Base-by-base conservation (phyloP, 108 stramenopile species). In the Phaeodactylum tricornutum region DNA sequence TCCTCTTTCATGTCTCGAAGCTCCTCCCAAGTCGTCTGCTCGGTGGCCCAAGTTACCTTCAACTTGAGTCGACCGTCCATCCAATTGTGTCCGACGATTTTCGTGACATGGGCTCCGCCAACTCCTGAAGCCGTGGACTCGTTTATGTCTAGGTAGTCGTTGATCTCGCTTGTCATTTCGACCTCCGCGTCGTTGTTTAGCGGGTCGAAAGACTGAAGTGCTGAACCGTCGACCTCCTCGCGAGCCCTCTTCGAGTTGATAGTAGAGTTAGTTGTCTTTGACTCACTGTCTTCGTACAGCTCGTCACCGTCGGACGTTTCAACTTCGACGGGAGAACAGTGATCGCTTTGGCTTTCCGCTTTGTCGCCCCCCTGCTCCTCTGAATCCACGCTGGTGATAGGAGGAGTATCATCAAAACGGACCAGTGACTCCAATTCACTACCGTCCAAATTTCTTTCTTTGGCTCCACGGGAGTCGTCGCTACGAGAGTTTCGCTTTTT, bases 11-110 rank as follows among this genome's bases (percentile, higher is more conserved):
- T 14, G 8, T 43, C 42, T 17, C 16, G 11, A 16, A 43, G 42
- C 16, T 14, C 17, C 17, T 43, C 42, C 42, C 42, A 43, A 8
- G 42, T 16, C 17, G 42, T 15, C 16, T 43, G 14, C 8, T 16
- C 42, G 28, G 23, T 29, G 2, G 32, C 12, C 28, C 49, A 50
- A 14, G 34, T 20, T 12, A 50, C 49, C 24, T 29, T 15, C 32
- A 50, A 30, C 49, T 24, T 29, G 31, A 50, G 32, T 34, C 32
- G 28, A 21, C 37, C 27, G 4, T 50, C 32, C 15, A 14, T 47
- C 47, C 42, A 43, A 8, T 43, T 16, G 16, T 43, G 42, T 9
- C 15, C 42, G 42, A 15, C 15, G 12, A 43, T 43, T 15, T 8
- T 15, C 8, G 14, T 15, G 16, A 43, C 42, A 16, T 16, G 12